Percentiles rank a stretch among this genome's conserved stretches.
These are phyloP conservation scores for Citrullus colocynthis DNA, from an alignment of 306 rosid genomes.

Conservation along the genomic window DNA sequence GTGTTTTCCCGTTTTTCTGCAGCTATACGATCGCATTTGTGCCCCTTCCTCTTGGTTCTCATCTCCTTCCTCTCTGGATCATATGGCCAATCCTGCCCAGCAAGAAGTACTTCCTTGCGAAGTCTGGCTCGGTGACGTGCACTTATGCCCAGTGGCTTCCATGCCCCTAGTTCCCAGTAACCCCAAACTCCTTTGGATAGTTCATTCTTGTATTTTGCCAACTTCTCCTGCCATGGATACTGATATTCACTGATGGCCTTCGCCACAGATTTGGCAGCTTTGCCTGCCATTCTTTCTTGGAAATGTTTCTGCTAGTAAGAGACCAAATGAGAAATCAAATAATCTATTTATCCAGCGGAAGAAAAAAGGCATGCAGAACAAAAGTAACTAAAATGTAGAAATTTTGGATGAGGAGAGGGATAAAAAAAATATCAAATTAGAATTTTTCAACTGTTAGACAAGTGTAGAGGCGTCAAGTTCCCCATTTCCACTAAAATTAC, in stretches of 20 bases:
- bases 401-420: background rate
- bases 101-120: constrained; percentile 57
- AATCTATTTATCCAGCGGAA: background rate
- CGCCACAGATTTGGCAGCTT: constrained; percentile 28
- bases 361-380: background rate
- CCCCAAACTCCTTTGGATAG: constrained; percentile 66
- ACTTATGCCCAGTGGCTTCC: constrained; percentile 56
- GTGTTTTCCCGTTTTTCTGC: constrained; percentile 76
- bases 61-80: constrained; percentile 60
- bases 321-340: background rate
- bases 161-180: constrained; percentile 65
- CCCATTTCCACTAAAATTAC: background rate
- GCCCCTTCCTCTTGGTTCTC: constrained; percentile 75
- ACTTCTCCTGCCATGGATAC: constrained; percentile 53
- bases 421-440: background rate
- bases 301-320: background rate
- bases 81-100: constrained; percentile 54
- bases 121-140: constrained; percentile 46
- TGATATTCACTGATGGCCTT: constrained; percentile 41
- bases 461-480: background rate
- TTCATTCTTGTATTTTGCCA: constrained; percentile 40
- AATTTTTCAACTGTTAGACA: background rate
- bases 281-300: constrained; percentile 32
- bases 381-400: background rate
- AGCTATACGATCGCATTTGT: constrained; percentile 63